Evolutionary conservation across 2,329 filamentous ascomycete species (phyloP).

Genomic region (Aspergillus novoparasiticus): DNA sequence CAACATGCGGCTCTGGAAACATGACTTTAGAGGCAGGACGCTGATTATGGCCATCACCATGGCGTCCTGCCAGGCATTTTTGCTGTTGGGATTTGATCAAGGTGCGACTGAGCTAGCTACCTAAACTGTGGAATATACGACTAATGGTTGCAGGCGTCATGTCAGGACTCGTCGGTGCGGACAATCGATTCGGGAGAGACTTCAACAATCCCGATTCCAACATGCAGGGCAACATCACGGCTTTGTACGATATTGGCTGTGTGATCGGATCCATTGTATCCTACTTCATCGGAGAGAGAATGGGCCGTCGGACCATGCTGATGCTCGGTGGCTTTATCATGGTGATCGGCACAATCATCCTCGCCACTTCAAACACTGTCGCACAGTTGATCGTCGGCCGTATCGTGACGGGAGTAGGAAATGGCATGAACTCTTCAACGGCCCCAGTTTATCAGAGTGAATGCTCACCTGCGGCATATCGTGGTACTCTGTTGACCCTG

Average conservation of each 20-base stretch:
- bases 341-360: conserved; percentile 35
- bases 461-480: conserved; percentile 26
- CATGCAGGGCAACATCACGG: conserved; percentile 42
- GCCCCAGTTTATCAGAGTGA: conserved; percentile 36
- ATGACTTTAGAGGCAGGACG: conserved; percentile 24
- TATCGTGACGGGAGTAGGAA: conserved; percentile 49
- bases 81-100: conserved; percentile 52
- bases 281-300: conserved; percentile 44
- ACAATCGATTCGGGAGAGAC: conserved; percentile 44
- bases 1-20: conserved; percentile 25
- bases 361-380: conserved; percentile 41
- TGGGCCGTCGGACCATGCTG: conserved; percentile 48
- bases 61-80: conserved; percentile 45
- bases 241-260: conserved; percentile 36
- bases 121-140: not conserved
- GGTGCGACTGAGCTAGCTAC: conserved; percentile 25
- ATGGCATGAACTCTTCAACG: conserved; percentile 29
- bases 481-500: conserved; percentile 28
- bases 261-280: conserved; percentile 34
- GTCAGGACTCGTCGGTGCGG: conserved; percentile 47
- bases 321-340: conserved; percentile 43
- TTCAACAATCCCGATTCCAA: conserved; percentile 42
- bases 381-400: conserved; percentile 52
- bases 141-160: conserved; percentile 19
- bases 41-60: conserved; percentile 31